Evolutionary conservation across 495 filamentous ascomycete species (phyloP).

Genomic region (Tuber brumale): DNA sequence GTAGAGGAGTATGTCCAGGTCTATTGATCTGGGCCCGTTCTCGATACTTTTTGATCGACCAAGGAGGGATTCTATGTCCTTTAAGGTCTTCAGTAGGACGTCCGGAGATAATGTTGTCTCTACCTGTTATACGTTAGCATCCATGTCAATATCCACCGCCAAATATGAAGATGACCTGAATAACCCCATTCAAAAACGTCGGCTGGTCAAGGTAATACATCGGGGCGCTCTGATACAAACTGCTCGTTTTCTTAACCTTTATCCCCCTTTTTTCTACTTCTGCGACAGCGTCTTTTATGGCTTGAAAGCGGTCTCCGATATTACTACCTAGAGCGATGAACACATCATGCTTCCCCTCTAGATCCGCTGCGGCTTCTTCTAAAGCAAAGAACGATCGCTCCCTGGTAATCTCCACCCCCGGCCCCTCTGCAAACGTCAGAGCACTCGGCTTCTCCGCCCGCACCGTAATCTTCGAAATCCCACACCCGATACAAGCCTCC

Average conservation of each 20-base stretch:
- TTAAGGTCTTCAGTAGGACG: constrained; percentile 68
- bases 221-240: constrained; percentile 85
- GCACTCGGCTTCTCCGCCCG: constrained; percentile 55
- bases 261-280: constrained; percentile 67
- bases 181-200: constrained; percentile 85
- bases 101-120: constrained; percentile 71
- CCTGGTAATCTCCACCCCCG: constrained; percentile 55
- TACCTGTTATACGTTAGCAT: constrained; percentile 51
- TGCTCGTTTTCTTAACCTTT: constrained; percentile 70
- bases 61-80: constrained; percentile 70
- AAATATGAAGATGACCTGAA: constrained; percentile 60
- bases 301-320: constrained; percentile 72
- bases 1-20: constrained; percentile 89
- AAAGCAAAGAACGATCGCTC: constrained; percentile 48
- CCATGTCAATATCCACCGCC: neutral
- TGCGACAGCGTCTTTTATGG: constrained; percentile 74
- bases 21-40: constrained; percentile 88
- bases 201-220: constrained; percentile 93
- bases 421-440: constrained; percentile 51
- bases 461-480: constrained; percentile 51
- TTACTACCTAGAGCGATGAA: constrained; percentile 92
- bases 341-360: constrained; percentile 49
- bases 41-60: constrained; percentile 79
- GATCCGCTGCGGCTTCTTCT: constrained; percentile 25
- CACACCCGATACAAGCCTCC: constrained; percentile 51